phyloP scores from a whole-genome alignment of 768 basidiomycete genomes.

The Hygrophorus pudorinus region DNA sequence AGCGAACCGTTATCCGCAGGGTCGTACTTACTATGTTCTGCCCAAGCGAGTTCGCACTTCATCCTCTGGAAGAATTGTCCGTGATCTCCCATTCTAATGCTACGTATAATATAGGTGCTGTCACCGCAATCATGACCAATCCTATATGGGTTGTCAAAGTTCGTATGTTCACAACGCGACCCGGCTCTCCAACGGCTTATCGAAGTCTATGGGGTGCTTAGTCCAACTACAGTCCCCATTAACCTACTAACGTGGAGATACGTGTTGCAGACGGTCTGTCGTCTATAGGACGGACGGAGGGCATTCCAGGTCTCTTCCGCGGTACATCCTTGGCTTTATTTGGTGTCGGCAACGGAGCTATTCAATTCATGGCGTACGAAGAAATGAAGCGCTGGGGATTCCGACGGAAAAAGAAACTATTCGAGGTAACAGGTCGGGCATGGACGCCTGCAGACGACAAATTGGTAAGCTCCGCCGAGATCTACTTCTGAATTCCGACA shows the following conservation, averaged over 20 bases:
- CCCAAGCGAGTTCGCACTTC: conserved; percentile 84
- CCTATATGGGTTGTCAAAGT: conserved; percentile 98
- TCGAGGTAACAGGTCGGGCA: conserved; percentile 45
- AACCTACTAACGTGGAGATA: neutral
- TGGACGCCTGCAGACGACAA: conserved; percentile 77
- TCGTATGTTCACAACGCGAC: conserved; percentile 82
- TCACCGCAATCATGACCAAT: conserved; percentile 90
- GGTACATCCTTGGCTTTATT: conserved; percentile 84
- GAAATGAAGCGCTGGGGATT: conserved; percentile 90
- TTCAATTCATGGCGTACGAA: conserved; percentile 96
- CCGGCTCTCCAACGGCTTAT: conserved; percentile 63
- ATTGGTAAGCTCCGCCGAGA: conserved; percentile 45
- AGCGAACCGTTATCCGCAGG: conserved; percentile 60
- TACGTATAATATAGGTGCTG: conserved; percentile 54
- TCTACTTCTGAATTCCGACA: conserved; percentile 1
- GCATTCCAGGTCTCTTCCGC: conserved; percentile 69
- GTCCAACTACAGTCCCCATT: neutral
- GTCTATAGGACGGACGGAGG: conserved; percentile 64
- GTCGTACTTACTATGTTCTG: conserved; percentile 80
- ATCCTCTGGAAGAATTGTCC: conserved; percentile 9
- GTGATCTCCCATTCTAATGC: conserved; percentile 6
- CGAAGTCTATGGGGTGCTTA: conserved; percentile 66
- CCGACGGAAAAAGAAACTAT: conserved; percentile 60
- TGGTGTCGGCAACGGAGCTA: conserved; percentile 88
- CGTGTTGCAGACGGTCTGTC: conserved; percentile 47